Evolutionary conservation across 179 eudicot species (phyloP).

Genomic region (Beta lomatogona): DNA sequence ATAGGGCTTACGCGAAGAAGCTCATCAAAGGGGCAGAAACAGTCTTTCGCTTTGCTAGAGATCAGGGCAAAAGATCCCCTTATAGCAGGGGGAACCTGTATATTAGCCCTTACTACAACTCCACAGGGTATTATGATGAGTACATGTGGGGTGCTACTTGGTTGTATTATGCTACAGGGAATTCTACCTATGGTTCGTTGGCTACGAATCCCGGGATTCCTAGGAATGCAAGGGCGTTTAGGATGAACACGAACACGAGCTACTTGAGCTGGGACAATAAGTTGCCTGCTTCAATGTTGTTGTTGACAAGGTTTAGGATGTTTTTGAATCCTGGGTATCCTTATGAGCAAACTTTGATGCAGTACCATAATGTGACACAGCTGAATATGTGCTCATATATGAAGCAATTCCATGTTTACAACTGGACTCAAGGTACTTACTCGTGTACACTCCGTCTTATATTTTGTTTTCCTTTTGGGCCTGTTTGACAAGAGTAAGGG

Average conservation of each 20-base stretch:
- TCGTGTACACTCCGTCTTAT: neutral
- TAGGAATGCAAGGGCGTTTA: constrained; percentile 44
- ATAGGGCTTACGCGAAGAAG: constrained; percentile 42
- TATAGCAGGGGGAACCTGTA: constrained; percentile 45
- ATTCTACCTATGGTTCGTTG: constrained; percentile 43
- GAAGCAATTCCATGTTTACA: constrained; percentile 42
- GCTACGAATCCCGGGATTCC: constrained; percentile 62
- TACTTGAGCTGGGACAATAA: constrained; percentile 90
- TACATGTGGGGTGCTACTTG: constrained; percentile 78
- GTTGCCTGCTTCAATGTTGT: constrained; percentile 68
- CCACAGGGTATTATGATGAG: constrained; percentile 76
- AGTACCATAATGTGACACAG: constrained; percentile 56
- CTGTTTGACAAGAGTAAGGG: too few relatives aligned
- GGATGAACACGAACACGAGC: constrained; percentile 44
- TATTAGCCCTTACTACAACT: constrained; percentile 56
- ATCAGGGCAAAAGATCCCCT: constrained; percentile 28
- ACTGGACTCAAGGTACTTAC: constrained; percentile 58
- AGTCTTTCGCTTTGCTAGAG: constrained; percentile 53
- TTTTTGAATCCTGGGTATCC: constrained; percentile 78
- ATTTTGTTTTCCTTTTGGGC: neutral
- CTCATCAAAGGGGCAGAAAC: constrained; percentile 61
- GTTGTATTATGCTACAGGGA: constrained; percentile 85
- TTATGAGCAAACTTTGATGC: constrained; percentile 55
- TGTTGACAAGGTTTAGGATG: constrained; percentile 69
- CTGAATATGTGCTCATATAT: constrained; percentile 81